Evolutionary conservation across 805 yeast genomes (phyloP).

Genomic region (Saccharomyces mikatae): DNA sequence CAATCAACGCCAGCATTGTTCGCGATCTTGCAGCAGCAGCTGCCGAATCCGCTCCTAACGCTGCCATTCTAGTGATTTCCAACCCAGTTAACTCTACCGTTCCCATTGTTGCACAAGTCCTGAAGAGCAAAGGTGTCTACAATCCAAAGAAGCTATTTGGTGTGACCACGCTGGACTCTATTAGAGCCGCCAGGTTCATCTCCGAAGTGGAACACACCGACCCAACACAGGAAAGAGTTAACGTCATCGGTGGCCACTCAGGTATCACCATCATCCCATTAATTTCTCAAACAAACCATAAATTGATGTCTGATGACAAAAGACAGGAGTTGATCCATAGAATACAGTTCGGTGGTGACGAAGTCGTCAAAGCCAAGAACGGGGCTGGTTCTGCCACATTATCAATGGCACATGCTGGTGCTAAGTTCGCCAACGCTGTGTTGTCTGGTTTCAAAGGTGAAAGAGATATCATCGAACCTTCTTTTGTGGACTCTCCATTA

Average conservation of each 20-base stretch:
- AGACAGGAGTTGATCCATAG: constrained; percentile 66
- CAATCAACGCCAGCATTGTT: constrained; percentile 92
- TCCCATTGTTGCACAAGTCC: constrained; percentile 90
- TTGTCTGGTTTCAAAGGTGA: constrained; percentile 59
- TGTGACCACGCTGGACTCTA: constrained; percentile 89
- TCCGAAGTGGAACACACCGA: constrained; percentile 46
- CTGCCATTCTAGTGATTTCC: constrained; percentile 73
- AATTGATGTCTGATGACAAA: constrained; percentile 50
- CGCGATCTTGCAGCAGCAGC: constrained; percentile 83
- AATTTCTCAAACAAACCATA: constrained; percentile 75
- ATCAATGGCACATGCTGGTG: constrained; percentile 91
- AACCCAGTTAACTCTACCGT: constrained; percentile 98
- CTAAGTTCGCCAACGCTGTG: constrained; percentile 60
- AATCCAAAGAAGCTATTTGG: constrained; percentile 90
- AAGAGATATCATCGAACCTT: constrained; percentile 55
- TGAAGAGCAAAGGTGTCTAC: constrained; percentile 78
- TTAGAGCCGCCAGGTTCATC: constrained; percentile 82
- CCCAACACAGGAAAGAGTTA: constrained; percentile 68
- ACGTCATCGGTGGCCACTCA: constrained; percentile 96
- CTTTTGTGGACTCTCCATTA: constrained; percentile 74
- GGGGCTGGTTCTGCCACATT: constrained; percentile 92
- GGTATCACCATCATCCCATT: constrained; percentile 94
- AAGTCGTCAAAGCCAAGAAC: constrained; percentile 86
- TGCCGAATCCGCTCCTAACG: constrained; percentile 78
- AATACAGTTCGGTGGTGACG: constrained; percentile 95